A percentile compares a stretch with the other conserved stretches of the same genome.
These are phyloP conservation scores for Cryptococcus hybrid DNA, from an alignment of 1,284 basidiomycete species.

Conservation along the genomic window DNA sequence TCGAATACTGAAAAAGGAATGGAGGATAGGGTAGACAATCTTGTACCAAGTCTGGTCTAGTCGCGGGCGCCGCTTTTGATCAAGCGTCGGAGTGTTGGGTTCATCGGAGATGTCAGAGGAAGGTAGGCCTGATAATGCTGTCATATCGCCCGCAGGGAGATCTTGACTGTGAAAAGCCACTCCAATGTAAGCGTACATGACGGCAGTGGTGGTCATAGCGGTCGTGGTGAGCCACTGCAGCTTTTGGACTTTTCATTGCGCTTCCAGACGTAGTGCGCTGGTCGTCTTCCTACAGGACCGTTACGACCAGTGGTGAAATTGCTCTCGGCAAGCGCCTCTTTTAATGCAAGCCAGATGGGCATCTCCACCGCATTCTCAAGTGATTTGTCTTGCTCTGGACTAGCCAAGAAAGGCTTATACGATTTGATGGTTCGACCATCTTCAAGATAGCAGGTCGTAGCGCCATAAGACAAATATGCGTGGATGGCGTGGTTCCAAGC, in stretches of 20 bases:
- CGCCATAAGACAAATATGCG: constrained; percentile 37
- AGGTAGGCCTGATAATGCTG: constrained; percentile 29
- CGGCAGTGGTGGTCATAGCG: constrained; percentile 21
- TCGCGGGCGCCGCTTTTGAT: constrained; percentile 24
- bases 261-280: constrained; percentile 24
- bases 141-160: constrained; percentile 31
- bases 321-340: background rate
- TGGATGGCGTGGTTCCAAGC: constrained; percentile 50
- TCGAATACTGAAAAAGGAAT: constrained; percentile 25
- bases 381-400: constrained; percentile 14
- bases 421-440: constrained; percentile 25
- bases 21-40: constrained; percentile 28
- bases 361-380: constrained; percentile 14
- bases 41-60: constrained; percentile 37
- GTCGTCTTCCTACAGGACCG: background rate
- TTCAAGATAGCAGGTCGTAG: constrained; percentile 17
- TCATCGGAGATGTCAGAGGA: constrained; percentile 25
- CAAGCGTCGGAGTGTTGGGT: constrained; percentile 16
- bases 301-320: constrained; percentile 6
- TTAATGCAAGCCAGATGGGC: constrained; percentile 24
- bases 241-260: constrained; percentile 34
- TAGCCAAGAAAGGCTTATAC: constrained; percentile 30
- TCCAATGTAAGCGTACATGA: constrained; percentile 45
- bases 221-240: constrained; percentile 32
- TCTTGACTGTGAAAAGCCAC: constrained; percentile 36